Evolutionary conservation across 805 yeast genomes (phyloP).

Genomic region (Blastobotrys parvus): DNA sequence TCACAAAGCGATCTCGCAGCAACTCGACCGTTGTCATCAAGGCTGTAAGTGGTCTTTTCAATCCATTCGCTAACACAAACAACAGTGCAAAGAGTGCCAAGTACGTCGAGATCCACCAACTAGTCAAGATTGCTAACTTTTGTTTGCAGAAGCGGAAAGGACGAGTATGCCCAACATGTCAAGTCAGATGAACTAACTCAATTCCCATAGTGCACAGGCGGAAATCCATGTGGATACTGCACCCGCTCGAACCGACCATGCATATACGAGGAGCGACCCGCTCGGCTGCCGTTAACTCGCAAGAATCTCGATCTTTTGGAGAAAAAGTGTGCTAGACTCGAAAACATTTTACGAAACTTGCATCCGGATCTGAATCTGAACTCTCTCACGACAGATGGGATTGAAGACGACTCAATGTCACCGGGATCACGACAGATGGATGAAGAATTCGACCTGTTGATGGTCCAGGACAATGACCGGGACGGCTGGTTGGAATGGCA

Average conservation of each 20-base stretch:
- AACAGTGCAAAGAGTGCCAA: conserved; percentile 4
- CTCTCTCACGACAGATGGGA: not conserved
- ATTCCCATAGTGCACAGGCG: conserved; percentile 8
- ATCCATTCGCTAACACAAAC: too few relatives aligned
- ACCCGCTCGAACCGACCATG: conserved; percentile 6
- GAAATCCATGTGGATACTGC: conserved; percentile 7
- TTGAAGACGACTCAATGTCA: not conserved
- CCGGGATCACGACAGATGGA: not conserved
- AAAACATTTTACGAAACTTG: conserved; percentile 33
- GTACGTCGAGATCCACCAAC: too few relatives aligned
- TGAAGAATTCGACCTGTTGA: not conserved
- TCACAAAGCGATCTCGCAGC: too few relatives aligned
- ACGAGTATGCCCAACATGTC: not conserved
- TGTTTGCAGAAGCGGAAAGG: conserved; percentile 4
- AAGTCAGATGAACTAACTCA: not conserved
- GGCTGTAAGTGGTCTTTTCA: too few relatives aligned
- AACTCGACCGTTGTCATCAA: too few relatives aligned
- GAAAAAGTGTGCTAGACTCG: conserved; percentile 37
- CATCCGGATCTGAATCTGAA: conserved; percentile 38
- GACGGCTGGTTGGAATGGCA: conserved; percentile 27
- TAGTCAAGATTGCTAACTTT: not conserved
- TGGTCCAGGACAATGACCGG: conserved; percentile 35
- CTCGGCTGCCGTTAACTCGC: conserved; percentile 7
- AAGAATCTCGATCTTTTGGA: conserved; percentile 40
- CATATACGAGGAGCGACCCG: conserved; percentile 10